Evolutionary conservation across 371 early-diverging fungal species (phyloP).

Genomic region (Sporodiniella umbellata): DNA sequence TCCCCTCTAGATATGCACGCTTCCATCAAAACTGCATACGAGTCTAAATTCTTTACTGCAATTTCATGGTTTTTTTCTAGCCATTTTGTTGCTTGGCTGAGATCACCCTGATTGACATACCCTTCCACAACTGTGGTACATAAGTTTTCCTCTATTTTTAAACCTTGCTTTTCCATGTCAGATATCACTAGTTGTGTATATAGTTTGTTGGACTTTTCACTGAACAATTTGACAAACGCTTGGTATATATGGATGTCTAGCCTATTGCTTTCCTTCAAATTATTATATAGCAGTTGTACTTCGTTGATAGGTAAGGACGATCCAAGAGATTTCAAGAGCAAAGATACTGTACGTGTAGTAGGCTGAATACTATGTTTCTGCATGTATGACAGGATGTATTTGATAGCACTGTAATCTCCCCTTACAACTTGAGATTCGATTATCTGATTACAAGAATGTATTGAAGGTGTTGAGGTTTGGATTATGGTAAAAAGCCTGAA

Average conservation of each 20-base stretch:
- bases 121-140: conserved; percentile 20
- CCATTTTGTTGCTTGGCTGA: conserved; percentile 16
- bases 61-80: conserved; percentile 4
- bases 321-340: conserved; percentile 9
- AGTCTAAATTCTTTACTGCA: conserved; percentile 12
- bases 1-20: conserved; percentile 19
- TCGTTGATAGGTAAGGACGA: conserved; percentile 1
- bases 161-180: conserved; percentile 13
- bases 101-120: conserved; percentile 17
- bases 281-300: conserved; percentile 2
- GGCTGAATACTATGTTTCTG: conserved; percentile 13
- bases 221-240: conserved; percentile 22
- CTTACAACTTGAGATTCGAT: conserved; percentile 1
- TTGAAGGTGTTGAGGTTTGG: conserved; percentile 1
- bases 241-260: conserved; percentile 17
- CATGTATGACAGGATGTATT: conserved; percentile 7
- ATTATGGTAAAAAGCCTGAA: conserved; percentile 1
- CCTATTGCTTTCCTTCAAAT: conserved; percentile 1
- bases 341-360: conserved; percentile 8
- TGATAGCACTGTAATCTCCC: background rate
- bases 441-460: conserved; percentile 8
- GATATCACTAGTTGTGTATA: conserved; percentile 10
- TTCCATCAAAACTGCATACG: conserved; percentile 30
- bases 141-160: conserved; percentile 1
- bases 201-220: conserved; percentile 1